A percentile compares a stretch with the other conserved stretches of the same genome.
Evolutionary conservation across 352 stramenopile species (phyloP).

Genomic region (Phytophthora ohioensis): DNA sequence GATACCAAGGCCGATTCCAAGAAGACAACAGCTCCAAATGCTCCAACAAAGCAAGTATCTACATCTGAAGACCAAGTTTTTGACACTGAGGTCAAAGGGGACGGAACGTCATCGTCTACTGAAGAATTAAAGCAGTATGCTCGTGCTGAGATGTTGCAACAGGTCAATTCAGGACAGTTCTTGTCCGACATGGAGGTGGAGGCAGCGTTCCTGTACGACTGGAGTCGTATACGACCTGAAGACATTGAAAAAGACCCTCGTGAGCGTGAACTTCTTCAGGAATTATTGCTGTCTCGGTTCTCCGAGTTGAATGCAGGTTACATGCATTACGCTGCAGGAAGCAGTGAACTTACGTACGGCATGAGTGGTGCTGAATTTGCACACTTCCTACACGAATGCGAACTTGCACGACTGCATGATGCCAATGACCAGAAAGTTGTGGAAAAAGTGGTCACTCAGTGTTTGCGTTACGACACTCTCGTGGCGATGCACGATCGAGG

Average conservation of each 20-base stretch:
- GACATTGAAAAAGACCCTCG: constrained; percentile 45
- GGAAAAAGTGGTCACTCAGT: constrained; percentile 36
- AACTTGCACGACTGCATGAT: constrained; percentile 50
- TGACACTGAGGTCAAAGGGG: constrained; percentile 41
- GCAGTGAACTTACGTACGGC: constrained; percentile 65
- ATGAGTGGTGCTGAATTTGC: constrained; percentile 73
- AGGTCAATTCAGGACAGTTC: constrained; percentile 83
- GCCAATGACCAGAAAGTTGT: constrained; percentile 57
- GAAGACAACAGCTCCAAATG: neutral
- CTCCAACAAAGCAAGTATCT: constrained; percentile 6
- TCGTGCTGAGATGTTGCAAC: constrained; percentile 70
- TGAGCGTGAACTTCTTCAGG: constrained; percentile 57
- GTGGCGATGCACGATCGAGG: constrained; percentile 61
- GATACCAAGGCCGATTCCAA: constrained; percentile 28
- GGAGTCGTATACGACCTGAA: constrained; percentile 62
- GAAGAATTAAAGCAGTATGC: constrained; percentile 75
- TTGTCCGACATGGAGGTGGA: constrained; percentile 84
- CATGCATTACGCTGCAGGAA: constrained; percentile 82
- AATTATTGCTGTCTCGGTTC: constrained; percentile 68
- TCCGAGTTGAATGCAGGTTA: constrained; percentile 63
- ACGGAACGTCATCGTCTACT: constrained; percentile 21
- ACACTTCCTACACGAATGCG: constrained; percentile 84
- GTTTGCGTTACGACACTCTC: constrained; percentile 48
- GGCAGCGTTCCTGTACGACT: constrained; percentile 85
- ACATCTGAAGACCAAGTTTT: constrained; percentile 13